Conservation (phyloP, 2,329 filamentous ascomycete genomes). For the Chlorencoelia australis region DNA sequence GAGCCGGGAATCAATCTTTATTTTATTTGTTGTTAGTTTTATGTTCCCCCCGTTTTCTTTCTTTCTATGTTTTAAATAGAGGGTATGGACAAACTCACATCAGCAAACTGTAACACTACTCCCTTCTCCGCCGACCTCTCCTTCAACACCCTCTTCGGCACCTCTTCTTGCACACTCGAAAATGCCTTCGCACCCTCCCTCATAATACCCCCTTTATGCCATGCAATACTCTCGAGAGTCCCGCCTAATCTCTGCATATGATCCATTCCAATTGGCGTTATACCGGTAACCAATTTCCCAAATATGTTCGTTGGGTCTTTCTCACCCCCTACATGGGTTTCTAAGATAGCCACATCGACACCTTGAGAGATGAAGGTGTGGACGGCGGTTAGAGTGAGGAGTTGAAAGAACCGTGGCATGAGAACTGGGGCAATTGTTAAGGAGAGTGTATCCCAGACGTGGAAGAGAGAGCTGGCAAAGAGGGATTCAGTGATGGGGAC, state of each 20-base stretch:
- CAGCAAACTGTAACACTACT: no score
- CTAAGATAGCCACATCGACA: constrained; percentile 51
- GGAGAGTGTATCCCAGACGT: constrained; percentile 38
- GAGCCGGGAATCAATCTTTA: no score
- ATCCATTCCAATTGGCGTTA: constrained; percentile 56
- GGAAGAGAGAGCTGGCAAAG: constrained; percentile 54
- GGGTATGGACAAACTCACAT: no score
- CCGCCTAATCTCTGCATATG: constrained; percentile 52
- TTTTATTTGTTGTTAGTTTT: no score
- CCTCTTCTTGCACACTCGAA: constrained; percentile 40
- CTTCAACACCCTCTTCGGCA: constrained; percentile 35
- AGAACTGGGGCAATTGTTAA: constrained; percentile 34
- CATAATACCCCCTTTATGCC: constrained; percentile 65
- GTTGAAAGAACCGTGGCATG: constrained; percentile 46
- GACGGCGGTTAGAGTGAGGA: constrained; percentile 52
- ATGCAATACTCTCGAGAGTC: constrained; percentile 54
- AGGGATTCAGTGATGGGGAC: constrained; percentile 42
- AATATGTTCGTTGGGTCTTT: constrained; percentile 59
- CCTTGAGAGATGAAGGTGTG: constrained; percentile 54
- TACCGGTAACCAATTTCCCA: constrained; percentile 41
- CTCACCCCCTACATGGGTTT: constrained; percentile 58
- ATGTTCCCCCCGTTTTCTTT: no score
- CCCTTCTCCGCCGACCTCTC: constrained; percentile 39
- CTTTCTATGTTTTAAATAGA: no score
- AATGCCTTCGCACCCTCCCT: constrained; percentile 51